These are phyloP conservation scores for Malus hybrid DNA, from an alignment of 331 rosid genomes.

Conservation along the genomic window DNA sequence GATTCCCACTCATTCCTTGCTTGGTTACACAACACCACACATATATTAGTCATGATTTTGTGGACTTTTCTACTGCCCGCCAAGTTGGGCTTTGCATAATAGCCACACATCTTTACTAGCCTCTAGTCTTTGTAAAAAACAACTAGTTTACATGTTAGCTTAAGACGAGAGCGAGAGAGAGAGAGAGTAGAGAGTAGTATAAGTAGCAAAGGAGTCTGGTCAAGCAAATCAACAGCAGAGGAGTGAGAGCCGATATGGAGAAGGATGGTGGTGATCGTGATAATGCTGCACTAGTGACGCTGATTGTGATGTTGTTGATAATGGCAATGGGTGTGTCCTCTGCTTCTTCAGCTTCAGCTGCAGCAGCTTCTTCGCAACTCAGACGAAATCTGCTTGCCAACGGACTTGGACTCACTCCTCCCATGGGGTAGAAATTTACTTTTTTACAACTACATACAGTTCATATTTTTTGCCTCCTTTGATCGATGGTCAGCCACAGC, in stretches of 20 bases:
- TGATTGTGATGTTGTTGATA: neutral
- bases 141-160: too few relatives aligned
- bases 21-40: too few relatives aligned
- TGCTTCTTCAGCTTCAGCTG: constrained; percentile 1
- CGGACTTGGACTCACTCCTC: constrained; percentile 83
- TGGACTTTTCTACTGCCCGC: too few relatives aligned
- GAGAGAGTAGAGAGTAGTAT: too few relatives aligned
- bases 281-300: neutral
- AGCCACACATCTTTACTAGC: too few relatives aligned
- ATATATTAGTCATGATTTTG: too few relatives aligned
- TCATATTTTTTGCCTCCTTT: neutral
- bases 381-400: constrained; percentile 71
- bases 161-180: too few relatives aligned
- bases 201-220: too few relatives aligned
- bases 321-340: constrained; percentile 9
- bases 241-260: neutral
- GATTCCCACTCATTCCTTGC: too few relatives aligned
- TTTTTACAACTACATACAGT: neutral
- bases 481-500: neutral
- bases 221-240: too few relatives aligned
- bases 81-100: too few relatives aligned
- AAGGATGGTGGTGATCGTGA: neutral
- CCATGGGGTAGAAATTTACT: constrained; percentile 65
- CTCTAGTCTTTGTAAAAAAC: too few relatives aligned
- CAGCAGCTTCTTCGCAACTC: neutral